Base-by-base conservation (phyloP, 805 yeast species). In the Teunomyces gatunensis region DNA sequence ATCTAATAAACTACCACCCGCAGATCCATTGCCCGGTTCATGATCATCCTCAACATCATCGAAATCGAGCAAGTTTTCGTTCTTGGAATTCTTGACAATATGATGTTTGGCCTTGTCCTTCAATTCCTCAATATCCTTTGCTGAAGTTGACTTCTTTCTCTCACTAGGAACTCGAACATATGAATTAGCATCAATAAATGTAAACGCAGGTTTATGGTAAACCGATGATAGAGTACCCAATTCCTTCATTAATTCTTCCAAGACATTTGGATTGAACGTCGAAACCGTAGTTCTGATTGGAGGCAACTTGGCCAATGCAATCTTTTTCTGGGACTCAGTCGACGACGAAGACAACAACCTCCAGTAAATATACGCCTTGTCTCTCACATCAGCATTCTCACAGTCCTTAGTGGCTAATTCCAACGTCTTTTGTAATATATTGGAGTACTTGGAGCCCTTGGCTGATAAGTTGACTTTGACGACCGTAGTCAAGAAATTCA, bases 181-280 rank as follows among this genome's bases (percentile, higher is more conserved):
- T 28, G 36, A 42, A n/a, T 55, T 45, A 39, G 44, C 33, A 18
- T 37, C 43, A 53, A 83, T 71, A 58, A 86, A 85, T 29, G 82
- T 73, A 15, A 80, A 71, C 4, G 87, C 81, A 10, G 97, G 96
- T 60, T 85, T 86, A 66, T 87, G 95, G 60, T 89, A 89, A 2
- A 94, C 94, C 0, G 97, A 89, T 33, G 96, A 84, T 51, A 94
- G 76, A 6, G 94, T 85, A 2, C 95, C 84, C 47, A 92, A 68
- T 61, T 92, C 96, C n/a, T 71, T 62, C 27, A 92, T 60, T 43
- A 94, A 74, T 52, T 81, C 84, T 36, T 83, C 80, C 48, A 91
- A 75, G 4, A 89, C 73, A 18, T 73, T 75, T 0, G 88, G 85
- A 35, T 89, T 83, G 58, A 91, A 85, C 15, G 75, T 67, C 36